Conservation (phyloP, 495 filamentous ascomycete genomes). For the Aspergillus sclerotiicarbonarius region DNA sequence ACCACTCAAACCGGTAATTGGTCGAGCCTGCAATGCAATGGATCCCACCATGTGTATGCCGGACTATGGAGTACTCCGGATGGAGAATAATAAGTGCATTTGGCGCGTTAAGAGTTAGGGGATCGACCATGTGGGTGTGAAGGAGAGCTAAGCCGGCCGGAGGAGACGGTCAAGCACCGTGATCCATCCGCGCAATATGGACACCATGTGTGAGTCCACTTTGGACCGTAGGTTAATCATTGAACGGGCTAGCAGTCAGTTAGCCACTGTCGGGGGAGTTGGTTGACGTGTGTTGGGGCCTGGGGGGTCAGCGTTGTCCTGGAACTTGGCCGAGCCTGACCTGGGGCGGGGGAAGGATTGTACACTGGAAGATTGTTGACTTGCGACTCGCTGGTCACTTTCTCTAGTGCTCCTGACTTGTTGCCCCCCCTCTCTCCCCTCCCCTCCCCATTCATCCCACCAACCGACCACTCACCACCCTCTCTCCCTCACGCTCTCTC, state of each 20-base stretch:
- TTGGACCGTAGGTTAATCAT: background rate
- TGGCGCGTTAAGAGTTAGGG: background rate
- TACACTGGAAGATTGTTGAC: background rate
- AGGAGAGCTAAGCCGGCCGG: background rate
- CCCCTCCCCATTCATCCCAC: background rate
- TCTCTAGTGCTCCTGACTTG: no score
- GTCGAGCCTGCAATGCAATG: background rate
- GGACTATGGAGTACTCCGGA: background rate
- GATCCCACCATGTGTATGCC: background rate
- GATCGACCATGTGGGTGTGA: constrained; percentile 7
- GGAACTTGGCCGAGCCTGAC: background rate
- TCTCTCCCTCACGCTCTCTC: background rate
- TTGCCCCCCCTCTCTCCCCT: background rate
- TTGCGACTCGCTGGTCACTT: no score
- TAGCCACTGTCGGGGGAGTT: background rate
- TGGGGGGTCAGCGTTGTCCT: background rate
- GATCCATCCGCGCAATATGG: background rate
- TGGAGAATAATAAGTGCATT: background rate
- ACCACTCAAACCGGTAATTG: background rate
- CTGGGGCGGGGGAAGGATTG: background rate
- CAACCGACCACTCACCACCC: background rate
- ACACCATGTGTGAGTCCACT: constrained; percentile 8
- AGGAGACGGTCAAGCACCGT: background rate
- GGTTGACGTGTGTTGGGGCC: background rate
- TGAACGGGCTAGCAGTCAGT: background rate